A percentile compares a stretch with the other conserved stretches of the same genome.
Conservation (phyloP, 495 filamentous ascomycete genomes). For the Aspergillus baeticus region DNA sequence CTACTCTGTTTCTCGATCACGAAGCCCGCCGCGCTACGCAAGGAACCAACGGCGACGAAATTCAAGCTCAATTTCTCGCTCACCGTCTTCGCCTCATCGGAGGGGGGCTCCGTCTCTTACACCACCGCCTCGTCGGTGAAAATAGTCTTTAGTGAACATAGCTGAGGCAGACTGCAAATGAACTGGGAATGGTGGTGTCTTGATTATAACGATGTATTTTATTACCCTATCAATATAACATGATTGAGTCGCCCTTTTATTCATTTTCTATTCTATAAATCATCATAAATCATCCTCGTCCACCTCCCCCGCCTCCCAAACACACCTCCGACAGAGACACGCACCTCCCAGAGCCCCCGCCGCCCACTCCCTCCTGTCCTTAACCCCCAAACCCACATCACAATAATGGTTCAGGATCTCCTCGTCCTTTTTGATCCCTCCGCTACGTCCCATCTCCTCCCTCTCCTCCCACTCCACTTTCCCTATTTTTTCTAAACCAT, state of each 20-base stretch:
- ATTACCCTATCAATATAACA: not conserved
- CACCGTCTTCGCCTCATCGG: constrained; percentile 20
- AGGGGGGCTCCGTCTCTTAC: constrained; percentile 16
- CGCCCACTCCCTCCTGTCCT: constrained; percentile 85
- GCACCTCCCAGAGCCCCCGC: constrained; percentile 77
- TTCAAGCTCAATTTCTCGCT: constrained; percentile 25
- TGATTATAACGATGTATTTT: constrained; percentile 1
- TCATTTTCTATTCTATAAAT: not conserved
- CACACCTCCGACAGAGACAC: constrained; percentile 81
- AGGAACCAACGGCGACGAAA: constrained; percentile 20
- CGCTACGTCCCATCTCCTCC: constrained; percentile 3
- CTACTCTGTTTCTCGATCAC: constrained; percentile 24
- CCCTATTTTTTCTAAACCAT: no score
- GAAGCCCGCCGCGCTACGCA: constrained; percentile 21
- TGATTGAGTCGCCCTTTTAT: not conserved
- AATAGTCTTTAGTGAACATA: not conserved
- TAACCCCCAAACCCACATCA: constrained; percentile 75
- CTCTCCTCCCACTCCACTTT: constrained; percentile 7
- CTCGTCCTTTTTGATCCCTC: constrained; percentile 70
- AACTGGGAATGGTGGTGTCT: not conserved
- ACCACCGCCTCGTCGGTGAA: constrained; percentile 28
- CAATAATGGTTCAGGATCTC: constrained; percentile 95
- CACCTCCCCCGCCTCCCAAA: constrained; percentile 49
- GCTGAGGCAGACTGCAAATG: not conserved
- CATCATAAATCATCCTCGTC: not conserved